Evolutionary conservation across 148 eudicot species (phyloP).

Genomic region (Fagopyrum esculentum): DNA sequence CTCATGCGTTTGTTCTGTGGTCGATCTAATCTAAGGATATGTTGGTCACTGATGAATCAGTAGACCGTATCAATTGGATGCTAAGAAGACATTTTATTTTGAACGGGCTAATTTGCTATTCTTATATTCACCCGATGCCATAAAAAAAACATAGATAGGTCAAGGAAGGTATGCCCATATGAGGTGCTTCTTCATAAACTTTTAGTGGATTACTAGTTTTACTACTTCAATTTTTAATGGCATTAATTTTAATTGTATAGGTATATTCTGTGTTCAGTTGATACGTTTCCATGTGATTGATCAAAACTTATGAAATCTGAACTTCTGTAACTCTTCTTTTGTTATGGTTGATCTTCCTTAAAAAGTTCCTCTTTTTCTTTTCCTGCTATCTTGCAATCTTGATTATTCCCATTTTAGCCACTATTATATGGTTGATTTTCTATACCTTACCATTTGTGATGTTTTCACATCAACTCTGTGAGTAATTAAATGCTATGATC

Average conservation of each 20-base stretch:
- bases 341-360: background rate
- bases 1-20: background rate
- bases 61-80: no score
- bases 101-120: no score
- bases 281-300: background rate
- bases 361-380: background rate
- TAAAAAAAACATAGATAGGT: no score
- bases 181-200: no score
- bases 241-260: slow-evolving; percentile 29
- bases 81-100: no score
- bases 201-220: no score
- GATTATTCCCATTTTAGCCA: background rate
- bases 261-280: slow-evolving; percentile 23
- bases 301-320: background rate
- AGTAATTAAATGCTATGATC: no score
- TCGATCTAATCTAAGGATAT: background rate
- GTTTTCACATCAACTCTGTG: background rate
- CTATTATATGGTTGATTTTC: background rate
- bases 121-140: no score
- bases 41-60: background rate
- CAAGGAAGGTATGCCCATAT: no score
- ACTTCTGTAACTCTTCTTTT: background rate
- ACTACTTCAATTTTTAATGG: no score
- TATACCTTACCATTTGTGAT: background rate
- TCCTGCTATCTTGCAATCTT: background rate